phyloP scores from a whole-genome alignment of 768 basidiomycete species.

The Clitopilus passeckerianus region DNA sequence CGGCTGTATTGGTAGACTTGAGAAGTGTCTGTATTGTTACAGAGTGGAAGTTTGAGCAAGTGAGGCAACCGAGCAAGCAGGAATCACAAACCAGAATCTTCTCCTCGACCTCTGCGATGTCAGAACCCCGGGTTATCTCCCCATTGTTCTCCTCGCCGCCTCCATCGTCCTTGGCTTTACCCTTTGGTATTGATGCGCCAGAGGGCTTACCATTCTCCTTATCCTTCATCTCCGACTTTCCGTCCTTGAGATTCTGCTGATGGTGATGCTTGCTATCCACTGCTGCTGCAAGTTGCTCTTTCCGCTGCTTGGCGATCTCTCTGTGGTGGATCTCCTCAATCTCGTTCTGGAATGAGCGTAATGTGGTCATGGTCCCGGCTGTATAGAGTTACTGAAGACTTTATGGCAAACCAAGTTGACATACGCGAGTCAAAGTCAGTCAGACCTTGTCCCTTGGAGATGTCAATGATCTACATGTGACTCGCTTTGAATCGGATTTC shows the following conservation, averaged over 20 bases:
- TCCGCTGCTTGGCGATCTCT: conserved; percentile 61
- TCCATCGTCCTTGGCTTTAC: conserved; percentile 36
- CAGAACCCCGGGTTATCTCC: conserved; percentile 11
- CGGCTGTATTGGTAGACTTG: conserved; percentile 19
- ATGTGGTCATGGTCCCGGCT: conserved; percentile 38
- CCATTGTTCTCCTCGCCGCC: conserved; percentile 7
- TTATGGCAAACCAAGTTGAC: conserved; percentile 6
- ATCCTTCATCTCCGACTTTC: conserved; percentile 10
- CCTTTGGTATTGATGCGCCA: conserved; percentile 24
- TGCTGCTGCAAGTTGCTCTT: conserved; percentile 20
- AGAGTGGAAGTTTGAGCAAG: conserved; percentile 4
- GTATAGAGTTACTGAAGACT: conserved; percentile 1
- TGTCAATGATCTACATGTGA: conserved; percentile 2
- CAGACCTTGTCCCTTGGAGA: conserved; percentile 3
- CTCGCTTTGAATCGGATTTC: conserved; percentile 7
- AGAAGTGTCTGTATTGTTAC: conserved; percentile 40
- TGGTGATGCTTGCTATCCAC: neutral
- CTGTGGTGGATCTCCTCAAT: conserved; percentile 73
- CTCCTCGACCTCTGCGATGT: conserved; percentile 46
- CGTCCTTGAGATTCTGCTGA: neutral
- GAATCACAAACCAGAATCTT: conserved; percentile 42
- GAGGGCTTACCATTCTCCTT: conserved; percentile 28
- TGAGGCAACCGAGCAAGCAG: neutral
- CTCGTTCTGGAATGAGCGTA: conserved; percentile 66
- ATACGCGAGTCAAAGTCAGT: conserved; percentile 14